These are phyloP conservation scores for Fagopyrum esculentum DNA, from an alignment of 148 eudicot genomes.

Conservation along the genomic window DNA sequence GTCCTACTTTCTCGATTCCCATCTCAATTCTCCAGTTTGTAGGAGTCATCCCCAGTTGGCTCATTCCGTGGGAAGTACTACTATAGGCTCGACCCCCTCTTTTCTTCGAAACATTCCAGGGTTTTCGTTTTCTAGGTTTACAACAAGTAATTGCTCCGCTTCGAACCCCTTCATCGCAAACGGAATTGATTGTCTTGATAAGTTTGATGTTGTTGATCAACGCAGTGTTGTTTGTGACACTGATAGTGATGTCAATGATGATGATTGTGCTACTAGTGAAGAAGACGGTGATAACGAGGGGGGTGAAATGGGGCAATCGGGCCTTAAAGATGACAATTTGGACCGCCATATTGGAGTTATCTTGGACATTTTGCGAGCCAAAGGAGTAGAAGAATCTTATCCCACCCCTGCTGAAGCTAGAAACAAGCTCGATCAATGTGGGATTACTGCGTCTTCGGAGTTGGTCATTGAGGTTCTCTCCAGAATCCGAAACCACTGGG, in stretches of 20 bases:
- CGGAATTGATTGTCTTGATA: neutral
- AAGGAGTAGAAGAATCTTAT: conserved; percentile 6
- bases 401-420: conserved; percentile 25
- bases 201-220: neutral
- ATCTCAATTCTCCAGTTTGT: conserved; percentile 16
- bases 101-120: conserved; percentile 1
- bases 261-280: conserved; percentile 11
- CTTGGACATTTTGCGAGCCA: conserved; percentile 29
- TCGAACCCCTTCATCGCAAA: neutral
- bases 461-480: conserved; percentile 58
- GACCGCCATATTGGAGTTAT: conserved; percentile 32
- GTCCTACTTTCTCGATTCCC: conserved; percentile 10
- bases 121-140: conserved; percentile 19
- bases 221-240: conserved; percentile 3
- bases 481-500: conserved; percentile 65
- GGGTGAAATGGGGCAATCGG: conserved; percentile 15
- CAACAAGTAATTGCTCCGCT: conserved; percentile 11
- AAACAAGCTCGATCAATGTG: conserved; percentile 54
- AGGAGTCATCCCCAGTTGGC: conserved; percentile 17
- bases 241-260: neutral
- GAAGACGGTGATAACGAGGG: conserved; percentile 19
- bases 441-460: conserved; percentile 34
- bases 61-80: neutral
- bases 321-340: conserved; percentile 21
- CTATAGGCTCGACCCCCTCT: conserved; percentile 3